These are phyloP conservation scores for Venturiaceae sp. DNA, from an alignment of 2,329 filamentous ascomycete genomes.

Conservation along the genomic window DNA sequence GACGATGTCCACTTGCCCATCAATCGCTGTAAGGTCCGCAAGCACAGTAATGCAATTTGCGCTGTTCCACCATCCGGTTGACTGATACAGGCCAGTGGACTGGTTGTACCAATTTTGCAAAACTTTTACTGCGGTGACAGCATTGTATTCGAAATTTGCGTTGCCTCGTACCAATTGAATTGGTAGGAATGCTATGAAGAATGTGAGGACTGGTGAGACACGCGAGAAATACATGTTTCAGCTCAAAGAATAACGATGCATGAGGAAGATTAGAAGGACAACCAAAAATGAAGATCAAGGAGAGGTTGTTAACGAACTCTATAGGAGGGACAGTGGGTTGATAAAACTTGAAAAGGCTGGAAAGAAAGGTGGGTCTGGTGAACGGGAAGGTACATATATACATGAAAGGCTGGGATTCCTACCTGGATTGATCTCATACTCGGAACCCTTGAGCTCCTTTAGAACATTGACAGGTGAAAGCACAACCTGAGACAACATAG, in stretches of 20 bases:
- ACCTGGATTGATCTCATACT: neutral
- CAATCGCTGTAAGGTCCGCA: conserved; percentile 39
- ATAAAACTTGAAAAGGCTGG: conserved; percentile 14
- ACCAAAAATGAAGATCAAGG: neutral
- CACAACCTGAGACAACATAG: conserved; percentile 14
- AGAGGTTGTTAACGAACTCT: neutral
- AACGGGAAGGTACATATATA: neutral
- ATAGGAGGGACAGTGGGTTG: neutral
- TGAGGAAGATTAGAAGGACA: neutral
- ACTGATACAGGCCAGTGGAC: conserved; percentile 52
- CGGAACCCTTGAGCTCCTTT: too few relatives aligned
- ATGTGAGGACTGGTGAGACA: neutral
- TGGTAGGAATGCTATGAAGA: neutral
- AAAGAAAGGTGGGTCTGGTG: neutral
- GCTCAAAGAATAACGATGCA: neutral
- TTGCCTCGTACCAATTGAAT: neutral
- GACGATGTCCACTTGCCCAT: conserved; percentile 21
- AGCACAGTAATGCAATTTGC: conserved; percentile 57
- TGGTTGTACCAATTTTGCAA: conserved; percentile 55
- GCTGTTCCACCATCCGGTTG: conserved; percentile 64
- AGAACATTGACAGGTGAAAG: conserved; percentile 15
- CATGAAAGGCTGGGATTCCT: neutral
- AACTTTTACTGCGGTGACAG: conserved; percentile 25
- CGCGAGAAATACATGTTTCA: neutral
- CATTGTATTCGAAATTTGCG: conserved; percentile 4